Evolutionary conservation across 2,329 filamentous ascomycete species (phyloP).

Genomic region (Alternaria solani): DNA sequence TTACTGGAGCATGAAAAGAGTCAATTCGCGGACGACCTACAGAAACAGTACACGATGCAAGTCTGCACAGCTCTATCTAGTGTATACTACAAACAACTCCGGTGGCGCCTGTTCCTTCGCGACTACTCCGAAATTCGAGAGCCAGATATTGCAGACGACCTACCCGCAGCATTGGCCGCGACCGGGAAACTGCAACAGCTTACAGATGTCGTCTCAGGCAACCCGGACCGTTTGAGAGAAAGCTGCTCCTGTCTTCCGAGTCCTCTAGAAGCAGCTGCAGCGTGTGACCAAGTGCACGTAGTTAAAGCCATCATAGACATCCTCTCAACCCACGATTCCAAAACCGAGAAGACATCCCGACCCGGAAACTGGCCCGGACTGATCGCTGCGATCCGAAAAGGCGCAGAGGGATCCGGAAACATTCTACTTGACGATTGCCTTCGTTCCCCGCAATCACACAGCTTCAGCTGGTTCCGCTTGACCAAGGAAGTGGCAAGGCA

Average conservation of each 20-base stretch:
- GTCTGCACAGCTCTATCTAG: constrained; percentile 6
- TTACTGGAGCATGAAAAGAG: background rate
- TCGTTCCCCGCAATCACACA: background rate
- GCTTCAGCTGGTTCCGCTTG: background rate
- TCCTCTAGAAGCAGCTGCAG: background rate
- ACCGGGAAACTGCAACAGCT: background rate
- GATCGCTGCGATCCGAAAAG: background rate
- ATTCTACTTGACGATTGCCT: background rate
- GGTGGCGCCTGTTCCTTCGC: background rate
- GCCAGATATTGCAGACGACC: background rate
- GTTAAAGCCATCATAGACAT: background rate
- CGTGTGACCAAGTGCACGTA: background rate
- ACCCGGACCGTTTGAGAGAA: background rate
- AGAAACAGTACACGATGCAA: constrained; percentile 3
- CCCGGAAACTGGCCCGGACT: background rate
- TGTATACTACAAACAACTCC: background rate
- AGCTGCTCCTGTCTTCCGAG: background rate
- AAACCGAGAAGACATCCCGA: background rate
- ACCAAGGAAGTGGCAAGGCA: background rate
- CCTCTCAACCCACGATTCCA: background rate
- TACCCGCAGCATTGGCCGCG: constrained; percentile 2
- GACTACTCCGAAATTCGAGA: background rate
- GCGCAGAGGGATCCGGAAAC: background rate
- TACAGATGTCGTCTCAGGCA: background rate
- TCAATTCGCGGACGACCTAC: background rate